Evolutionary conservation across 495 filamentous ascomycete species (phyloP), one percentile per base, ranked within the genome.

Genomic region (Symbiotaphrina buchneri): DNA sequence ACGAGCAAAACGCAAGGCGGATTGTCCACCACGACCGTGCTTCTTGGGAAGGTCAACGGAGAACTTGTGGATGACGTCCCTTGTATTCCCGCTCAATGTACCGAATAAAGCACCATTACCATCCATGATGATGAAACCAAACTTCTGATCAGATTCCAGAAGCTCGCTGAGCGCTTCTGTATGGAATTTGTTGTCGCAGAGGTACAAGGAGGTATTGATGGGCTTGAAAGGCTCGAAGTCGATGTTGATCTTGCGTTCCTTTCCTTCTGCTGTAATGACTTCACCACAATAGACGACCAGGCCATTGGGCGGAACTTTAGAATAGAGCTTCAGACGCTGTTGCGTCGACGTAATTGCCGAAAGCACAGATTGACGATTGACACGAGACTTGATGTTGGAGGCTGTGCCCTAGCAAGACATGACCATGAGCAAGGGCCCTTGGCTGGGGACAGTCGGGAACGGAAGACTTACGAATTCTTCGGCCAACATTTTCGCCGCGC

Each of bases 171-270:
- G 59, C 5, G 87, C 85, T 51, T 97, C 87, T 21, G 87, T 97
- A 49, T 97, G 87, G 59, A 97, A 97, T 46, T 97, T 97, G 61
- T 97, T 97, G 63, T 97, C 87, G 59, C 87, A 97, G 18, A 97
- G 72, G 51, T 97, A 97, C 6, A 97, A 69, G 6, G 87, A 97
- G 4, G 87, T 97, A 54, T 97, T 97, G 68, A 97, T 95, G 14
- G 87, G 85, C 62, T 95, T 97, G 64, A 97, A 97, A 10, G 87
- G 87, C 49, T 97, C 87, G 47, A 97, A 97, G 45, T 95, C 90
- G 48, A 95, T 95, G 55, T 95, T 97, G 58, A 97, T 87, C 63
- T 92, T 95, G 38, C 87, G 66, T 54, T 97, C 87, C 52, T 97
- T 97, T 52, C 87, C 87, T 59, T 97, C 87, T 6, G 72, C 74